phyloP scores from a whole-genome alignment of 2,329 filamentous ascomycete genomes.

The Alternaria consortialis region DNA sequence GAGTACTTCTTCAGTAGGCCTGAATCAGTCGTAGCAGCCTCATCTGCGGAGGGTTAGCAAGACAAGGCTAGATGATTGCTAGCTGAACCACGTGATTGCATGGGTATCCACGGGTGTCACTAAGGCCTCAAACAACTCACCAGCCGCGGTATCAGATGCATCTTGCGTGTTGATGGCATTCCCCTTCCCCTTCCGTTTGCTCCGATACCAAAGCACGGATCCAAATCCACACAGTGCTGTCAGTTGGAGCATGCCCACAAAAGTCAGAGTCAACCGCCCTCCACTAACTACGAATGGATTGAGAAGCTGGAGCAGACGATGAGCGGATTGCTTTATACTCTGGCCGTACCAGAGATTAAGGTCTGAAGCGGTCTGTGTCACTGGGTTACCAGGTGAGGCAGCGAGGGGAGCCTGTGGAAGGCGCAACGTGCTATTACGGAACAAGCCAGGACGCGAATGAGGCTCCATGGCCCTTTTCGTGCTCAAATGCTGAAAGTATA shows the following conservation, averaged over 20 bases:
- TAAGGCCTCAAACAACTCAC: slow-evolving; percentile 34
- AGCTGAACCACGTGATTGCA: slow-evolving; percentile 19
- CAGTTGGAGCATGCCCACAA: slow-evolving; percentile 52
- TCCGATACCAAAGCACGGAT: slow-evolving; percentile 48
- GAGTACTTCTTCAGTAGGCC: slow-evolving; percentile 82
- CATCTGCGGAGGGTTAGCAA: slow-evolving; percentile 33
- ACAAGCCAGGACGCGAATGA: slow-evolving; percentile 45
- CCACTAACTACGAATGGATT: slow-evolving; percentile 36
- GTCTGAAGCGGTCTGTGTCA: slow-evolving; percentile 38
- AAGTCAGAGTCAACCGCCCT: slow-evolving; percentile 29
- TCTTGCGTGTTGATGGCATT: slow-evolving; percentile 28
- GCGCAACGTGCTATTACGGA: slow-evolving; percentile 46
- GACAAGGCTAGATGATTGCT: neutral
- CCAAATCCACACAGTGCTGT: slow-evolving; percentile 48
- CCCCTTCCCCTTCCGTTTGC: slow-evolving; percentile 30
- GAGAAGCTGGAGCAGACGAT: slow-evolving; percentile 31
- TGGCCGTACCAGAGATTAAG: slow-evolving; percentile 29
- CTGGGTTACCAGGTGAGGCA: slow-evolving; percentile 33
- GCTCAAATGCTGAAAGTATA: slow-evolving; percentile 48
- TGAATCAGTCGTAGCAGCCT: slow-evolving; percentile 72
- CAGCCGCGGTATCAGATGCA: slow-evolving; percentile 31
- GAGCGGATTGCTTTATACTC: slow-evolving; percentile 39
- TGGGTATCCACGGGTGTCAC: slow-evolving; percentile 6
- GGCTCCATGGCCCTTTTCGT: slow-evolving; percentile 47
- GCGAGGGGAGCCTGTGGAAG: slow-evolving; percentile 49